phyloP scores from a whole-genome alignment of 2,329 filamentous ascomycete genomes.

The Sporothrix dimorphospora region DNA sequence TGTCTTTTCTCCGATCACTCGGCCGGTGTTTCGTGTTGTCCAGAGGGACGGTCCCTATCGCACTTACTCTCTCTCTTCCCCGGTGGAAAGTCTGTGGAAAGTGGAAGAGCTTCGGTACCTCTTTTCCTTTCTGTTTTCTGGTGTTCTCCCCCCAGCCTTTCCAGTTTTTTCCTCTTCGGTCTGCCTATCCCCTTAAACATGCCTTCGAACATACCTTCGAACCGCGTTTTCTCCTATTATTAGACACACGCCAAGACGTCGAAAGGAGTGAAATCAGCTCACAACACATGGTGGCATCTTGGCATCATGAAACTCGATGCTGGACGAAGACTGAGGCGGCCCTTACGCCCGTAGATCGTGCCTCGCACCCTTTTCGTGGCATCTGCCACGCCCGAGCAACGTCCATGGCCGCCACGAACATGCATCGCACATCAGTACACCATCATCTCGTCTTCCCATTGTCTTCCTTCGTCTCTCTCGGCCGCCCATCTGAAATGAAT shows the following conservation, averaged over 20 bases:
- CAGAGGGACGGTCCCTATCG: not conserved
- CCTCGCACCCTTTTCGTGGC: not conserved
- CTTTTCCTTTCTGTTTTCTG: not conserved
- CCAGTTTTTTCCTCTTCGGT: not conserved
- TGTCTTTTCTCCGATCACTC: not conserved
- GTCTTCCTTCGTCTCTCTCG: not conserved
- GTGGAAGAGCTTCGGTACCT: not conserved
- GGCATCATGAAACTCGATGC: not conserved
- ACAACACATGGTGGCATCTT: not conserved
- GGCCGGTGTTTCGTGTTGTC: not conserved
- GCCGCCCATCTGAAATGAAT: not conserved
- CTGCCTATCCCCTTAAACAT: not conserved
- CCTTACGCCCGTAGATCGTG: not conserved
- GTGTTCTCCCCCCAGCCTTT: not conserved
- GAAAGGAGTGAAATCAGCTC: not conserved
- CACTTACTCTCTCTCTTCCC: not conserved
- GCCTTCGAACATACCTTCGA: not conserved
- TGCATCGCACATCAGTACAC: not conserved
- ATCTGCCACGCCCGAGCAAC: not conserved
- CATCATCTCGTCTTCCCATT: not conserved
- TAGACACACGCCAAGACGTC: not conserved
- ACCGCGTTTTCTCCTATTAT: not conserved
- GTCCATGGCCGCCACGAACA: not conserved
- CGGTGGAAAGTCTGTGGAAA: not conserved
- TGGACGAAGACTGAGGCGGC: not conserved